Conservation (phyloP, 1,284 basidiomycete genomes). For the Apiotrichum akiyoshidainum region DNA sequence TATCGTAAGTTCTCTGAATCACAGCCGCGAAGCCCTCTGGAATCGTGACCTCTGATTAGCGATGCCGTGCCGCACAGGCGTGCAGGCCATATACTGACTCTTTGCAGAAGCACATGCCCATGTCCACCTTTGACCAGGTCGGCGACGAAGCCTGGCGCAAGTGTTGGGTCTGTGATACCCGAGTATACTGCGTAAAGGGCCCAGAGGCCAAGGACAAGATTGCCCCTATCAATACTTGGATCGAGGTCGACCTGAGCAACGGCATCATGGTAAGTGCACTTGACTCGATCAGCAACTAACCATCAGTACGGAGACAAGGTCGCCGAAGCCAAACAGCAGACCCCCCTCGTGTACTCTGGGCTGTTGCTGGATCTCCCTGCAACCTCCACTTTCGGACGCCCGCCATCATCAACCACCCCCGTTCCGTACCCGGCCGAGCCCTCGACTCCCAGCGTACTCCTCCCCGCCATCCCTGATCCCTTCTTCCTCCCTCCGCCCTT, state of each 20-base stretch:
- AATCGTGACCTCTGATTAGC: too few relatives aligned
- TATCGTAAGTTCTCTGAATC: slow-evolving; percentile 17
- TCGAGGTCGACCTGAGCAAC: slow-evolving; percentile 26
- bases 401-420: slow-evolving; percentile 22
- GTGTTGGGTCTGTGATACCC: slow-evolving; percentile 39
- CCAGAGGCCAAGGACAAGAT: slow-evolving; percentile 14
- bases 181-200: slow-evolving; percentile 24
- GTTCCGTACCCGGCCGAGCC: slow-evolving; percentile 14
- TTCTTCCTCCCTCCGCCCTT: slow-evolving; percentile 53
- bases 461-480: slow-evolving; percentile 43
- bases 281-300: too few relatives aligned
- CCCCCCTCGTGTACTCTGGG: slow-evolving; percentile 25
- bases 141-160: slow-evolving; percentile 30
- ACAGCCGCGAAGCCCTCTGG: neutral
- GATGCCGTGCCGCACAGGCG: too few relatives aligned
- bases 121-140: slow-evolving; percentile 15
- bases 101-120: slow-evolving; percentile 7
- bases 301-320: slow-evolving; percentile 32
- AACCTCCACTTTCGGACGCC: slow-evolving; percentile 20
- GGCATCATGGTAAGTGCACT: slow-evolving; percentile 34
- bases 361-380: slow-evolving; percentile 21
- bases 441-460: slow-evolving; percentile 1
- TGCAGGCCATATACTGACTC: neutral
- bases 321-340: slow-evolving; percentile 10
- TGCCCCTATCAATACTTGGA: slow-evolving; percentile 29